Evolutionary conservation across 371 early-diverging fungal genomes (phyloP).

Genomic region (Lichtheimia ramosa): DNA sequence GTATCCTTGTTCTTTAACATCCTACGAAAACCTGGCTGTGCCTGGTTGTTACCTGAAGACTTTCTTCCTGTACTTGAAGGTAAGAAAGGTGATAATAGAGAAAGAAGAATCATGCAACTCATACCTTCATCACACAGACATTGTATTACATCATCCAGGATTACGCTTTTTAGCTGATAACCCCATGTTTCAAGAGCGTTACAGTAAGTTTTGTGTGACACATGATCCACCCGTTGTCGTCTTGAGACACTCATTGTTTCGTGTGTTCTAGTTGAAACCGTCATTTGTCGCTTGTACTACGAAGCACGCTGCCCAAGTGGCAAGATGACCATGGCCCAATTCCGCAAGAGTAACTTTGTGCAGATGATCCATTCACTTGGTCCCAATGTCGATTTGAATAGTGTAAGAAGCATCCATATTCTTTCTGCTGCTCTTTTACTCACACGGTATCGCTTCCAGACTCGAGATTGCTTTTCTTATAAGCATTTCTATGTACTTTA

Average conservation of each 20-base stretch:
- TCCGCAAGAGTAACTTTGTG: conserved; percentile 59
- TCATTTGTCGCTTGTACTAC: conserved; percentile 84
- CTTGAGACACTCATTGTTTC: background rate
- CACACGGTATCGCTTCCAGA: conserved; percentile 9
- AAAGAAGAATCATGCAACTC: too few relatives aligned
- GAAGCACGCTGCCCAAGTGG: conserved; percentile 66
- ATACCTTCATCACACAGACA: conserved; percentile 26
- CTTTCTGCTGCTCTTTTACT: background rate
- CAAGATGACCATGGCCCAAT: conserved; percentile 72
- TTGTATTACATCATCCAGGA: conserved; percentile 80
- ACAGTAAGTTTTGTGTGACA: conserved; percentile 51
- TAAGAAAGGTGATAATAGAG: background rate
- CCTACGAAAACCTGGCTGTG: conserved; percentile 21
- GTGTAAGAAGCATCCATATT: conserved; percentile 33
- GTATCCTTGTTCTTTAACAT: conserved; percentile 41
- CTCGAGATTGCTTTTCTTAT: conserved; percentile 83
- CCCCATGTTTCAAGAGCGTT: conserved; percentile 80
- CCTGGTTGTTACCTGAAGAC: conserved; percentile 47
- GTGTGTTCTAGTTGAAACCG: conserved; percentile 60
- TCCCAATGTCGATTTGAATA: conserved; percentile 69
- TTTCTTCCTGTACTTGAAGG: conserved; percentile 49
- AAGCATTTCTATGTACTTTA: conserved; percentile 96
- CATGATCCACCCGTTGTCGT: background rate
- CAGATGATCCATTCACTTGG: conserved; percentile 63
- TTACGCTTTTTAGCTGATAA: conserved; percentile 79